phyloP scores from a whole-genome alignment of 2,329 filamentous ascomycete species.

The Penicillium sp. region DNA sequence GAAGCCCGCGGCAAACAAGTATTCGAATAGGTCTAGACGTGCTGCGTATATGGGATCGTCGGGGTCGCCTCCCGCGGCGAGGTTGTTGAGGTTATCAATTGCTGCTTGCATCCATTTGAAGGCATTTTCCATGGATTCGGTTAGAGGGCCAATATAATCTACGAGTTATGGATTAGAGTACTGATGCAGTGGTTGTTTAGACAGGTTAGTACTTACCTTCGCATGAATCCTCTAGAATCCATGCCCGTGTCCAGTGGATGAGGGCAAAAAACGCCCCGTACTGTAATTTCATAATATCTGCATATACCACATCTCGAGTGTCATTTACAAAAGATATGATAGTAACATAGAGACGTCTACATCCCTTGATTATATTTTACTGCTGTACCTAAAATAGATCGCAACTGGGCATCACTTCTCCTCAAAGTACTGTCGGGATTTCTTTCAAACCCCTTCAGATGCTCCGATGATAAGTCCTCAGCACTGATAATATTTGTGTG shows the following conservation, averaged over 20 bases:
- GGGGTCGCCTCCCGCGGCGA: neutral
- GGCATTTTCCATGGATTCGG: neutral
- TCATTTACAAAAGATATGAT: neutral
- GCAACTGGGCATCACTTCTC: neutral
- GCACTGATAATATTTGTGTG: neutral
- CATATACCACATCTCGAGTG: neutral
- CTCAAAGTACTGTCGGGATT: neutral
- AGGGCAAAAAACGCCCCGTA: neutral
- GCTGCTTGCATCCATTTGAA: neutral
- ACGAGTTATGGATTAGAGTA: too few species aligned
- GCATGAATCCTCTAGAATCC: neutral
- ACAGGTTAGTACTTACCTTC: neutral
- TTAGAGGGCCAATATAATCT: neutral
- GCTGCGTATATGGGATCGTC: neutral
- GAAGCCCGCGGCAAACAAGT: neutral
- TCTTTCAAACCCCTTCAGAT: neutral
- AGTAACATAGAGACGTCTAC: neutral
- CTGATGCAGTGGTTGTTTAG: too few species aligned
- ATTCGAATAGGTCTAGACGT: neutral
- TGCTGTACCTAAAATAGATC: neutral
- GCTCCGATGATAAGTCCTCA: neutral
- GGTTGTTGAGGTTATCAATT: neutral
- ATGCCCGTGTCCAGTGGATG: neutral
- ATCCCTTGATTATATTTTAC: neutral
- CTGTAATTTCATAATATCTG: neutral